A percentile compares a stretch with the other conserved stretches of the same genome.
Evolutionary conservation across 352 stramenopile genomes (phyloP).

Genomic region (Aphanomyces stellatus): DNA sequence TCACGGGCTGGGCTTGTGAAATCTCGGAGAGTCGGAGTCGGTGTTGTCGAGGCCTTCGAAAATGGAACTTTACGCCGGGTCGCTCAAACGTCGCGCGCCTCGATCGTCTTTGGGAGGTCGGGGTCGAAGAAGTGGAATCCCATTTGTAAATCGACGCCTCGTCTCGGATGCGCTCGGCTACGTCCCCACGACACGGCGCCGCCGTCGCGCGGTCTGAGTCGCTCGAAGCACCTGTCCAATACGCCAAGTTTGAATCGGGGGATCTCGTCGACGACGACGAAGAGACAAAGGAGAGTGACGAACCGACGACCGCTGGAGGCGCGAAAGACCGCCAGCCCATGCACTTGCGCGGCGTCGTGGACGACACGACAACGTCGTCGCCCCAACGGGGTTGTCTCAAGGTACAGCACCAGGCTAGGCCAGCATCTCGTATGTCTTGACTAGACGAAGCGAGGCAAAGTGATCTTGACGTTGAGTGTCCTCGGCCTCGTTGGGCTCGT

Average conservation of each 20-base stretch:
- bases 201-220: background rate
- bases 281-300: conserved; percentile 6
- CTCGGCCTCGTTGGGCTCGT: background rate
- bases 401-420: too few species aligned
- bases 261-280: background rate
- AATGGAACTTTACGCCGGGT: background rate
- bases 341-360: background rate
- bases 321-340: background rate
- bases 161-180: background rate
- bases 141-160: too few species aligned
- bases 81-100: too few species aligned
- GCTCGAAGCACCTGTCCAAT: background rate
- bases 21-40: too few species aligned
- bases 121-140: too few species aligned
- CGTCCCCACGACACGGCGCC: background rate
- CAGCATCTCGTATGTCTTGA: too few species aligned
- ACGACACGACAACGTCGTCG: too few species aligned
- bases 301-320: too few species aligned
- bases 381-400: background rate
- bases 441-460: too few species aligned
- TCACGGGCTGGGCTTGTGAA: too few species aligned
- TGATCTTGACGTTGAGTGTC: background rate
- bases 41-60: background rate
- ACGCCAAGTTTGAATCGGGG: background rate
- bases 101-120: too few species aligned